Evolutionary conservation across 1,284 basidiomycete species (phyloP), one percentile per base, ranked within the genome.

Genomic region (Fomitopsis palustris): DNA sequence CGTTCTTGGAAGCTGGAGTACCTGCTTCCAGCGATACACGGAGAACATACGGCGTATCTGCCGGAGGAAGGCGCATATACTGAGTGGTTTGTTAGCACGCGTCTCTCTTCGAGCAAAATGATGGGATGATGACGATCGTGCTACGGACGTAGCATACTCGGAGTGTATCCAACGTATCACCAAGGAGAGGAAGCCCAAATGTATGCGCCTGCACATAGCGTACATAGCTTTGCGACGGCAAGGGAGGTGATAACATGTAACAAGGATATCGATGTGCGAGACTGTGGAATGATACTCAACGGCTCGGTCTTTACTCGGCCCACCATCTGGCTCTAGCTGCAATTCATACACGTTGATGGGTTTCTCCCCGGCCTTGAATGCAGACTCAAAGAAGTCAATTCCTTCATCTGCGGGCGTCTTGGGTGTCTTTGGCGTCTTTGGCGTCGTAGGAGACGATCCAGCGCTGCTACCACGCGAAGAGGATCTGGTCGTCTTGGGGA

Each of bases 1-100:
- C 96, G 64, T 95, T 93, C 66, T 86, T 88, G 2, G 93, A 86
- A 7, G 93, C 92, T 1, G 91, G 87, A 0, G 93, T 94, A 10
- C 95, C 95, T 0, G 95, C 91, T 59, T 93, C 91, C 56, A 98
- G 81, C 10, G 90, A 89, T 51, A 98, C 90, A 56, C 96, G 86
- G 25, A 98, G 78, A 52, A 98, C 84, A 71, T 97, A 98, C 2
- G 96, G 95, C 19, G 77, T 78, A 67, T 87, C 83, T n/a, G 95
- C 92, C 12, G 96, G 93, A 8, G 95, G 95, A 27, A 98, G 86
- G 54, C 96, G 93, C 67, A 96, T 90, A 73, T 97, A 97, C 96
- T 98, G 70, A 38, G 54, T 43, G 6, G n/a, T n/a, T 33, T 5
- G 27, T 55, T 27, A 55, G 54, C 33, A 45, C 45, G 31, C 33